Base-by-base conservation (phyloP, 495 filamentous ascomycete species). In the Aspergillus egyptiacus region DNA sequence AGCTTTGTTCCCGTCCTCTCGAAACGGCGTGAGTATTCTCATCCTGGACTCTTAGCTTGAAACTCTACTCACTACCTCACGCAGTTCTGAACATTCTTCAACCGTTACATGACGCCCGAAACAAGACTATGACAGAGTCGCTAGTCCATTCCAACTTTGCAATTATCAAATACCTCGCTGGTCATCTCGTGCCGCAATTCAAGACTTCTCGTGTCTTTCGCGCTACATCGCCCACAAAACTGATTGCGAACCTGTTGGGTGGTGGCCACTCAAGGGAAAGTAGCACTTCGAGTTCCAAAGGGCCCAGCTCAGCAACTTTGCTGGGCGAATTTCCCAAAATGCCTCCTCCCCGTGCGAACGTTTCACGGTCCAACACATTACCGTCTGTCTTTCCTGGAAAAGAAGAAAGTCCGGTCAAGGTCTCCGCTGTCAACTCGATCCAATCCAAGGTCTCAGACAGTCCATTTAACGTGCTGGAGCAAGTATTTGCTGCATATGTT, bases 401-500 rank as follows among this genome's bases (percentile, higher is more conserved):
- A 37, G 69, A 67, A 18, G 62, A 71, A 22, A 54, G 11, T 6
- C 51, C 59, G 1, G 63, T 46, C 41, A 71, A 72, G 50, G 61
- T 70, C 6, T 64, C 66, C 6, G 54, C 68, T 9, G 63, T 68
- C 39, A 64, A 58, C n/a, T 43, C 54, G 20, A 62, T 39, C n/a
- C 36, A 53, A n/a, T 52, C 54, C 20, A 74, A 72, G 48, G 73
- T 57, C 14, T 53, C 59, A 18, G 75, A 82, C 36, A 72, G 72
- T 31, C 69, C 72, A 27, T 70, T 90, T 23, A 73, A 79, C 31
- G 79, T 79, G 31, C 72, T 97, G 11, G 91, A 97, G 60, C 84
- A 95, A 58, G 90, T 88, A 0, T 87, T 98, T 42, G 82, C 82
- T 18, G 83, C 85, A 10, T 96, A 94, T 59, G 77, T 93, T 46